These are phyloP conservation scores for Pilobolus umbonatus DNA, from an alignment of 192 early-diverging fungal species.

Conservation along the genomic window DNA sequence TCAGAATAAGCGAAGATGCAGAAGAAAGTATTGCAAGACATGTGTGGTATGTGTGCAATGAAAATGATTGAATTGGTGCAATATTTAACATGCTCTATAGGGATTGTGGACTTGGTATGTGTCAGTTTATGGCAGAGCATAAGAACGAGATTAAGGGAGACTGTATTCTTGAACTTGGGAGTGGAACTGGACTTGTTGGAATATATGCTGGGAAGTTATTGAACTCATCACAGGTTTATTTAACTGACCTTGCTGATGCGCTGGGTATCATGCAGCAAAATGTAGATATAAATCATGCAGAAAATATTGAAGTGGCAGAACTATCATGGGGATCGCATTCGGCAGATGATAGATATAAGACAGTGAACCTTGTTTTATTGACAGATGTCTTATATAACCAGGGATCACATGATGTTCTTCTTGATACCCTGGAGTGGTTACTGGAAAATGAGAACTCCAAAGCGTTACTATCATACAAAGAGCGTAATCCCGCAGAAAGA, in stretches of 20 bases:
- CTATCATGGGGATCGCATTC: conserved; percentile 18
- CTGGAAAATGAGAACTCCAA: not conserved
- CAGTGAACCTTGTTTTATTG: conserved; percentile 22
- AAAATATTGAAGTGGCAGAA: conserved; percentile 6
- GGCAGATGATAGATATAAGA: not conserved
- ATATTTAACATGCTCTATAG: conserved; percentile 5
- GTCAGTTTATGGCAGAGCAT: not conserved
- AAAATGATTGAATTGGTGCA: not conserved
- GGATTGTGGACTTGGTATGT: conserved; percentile 34
- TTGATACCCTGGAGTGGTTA: conserved; percentile 25
- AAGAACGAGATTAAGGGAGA: conserved; percentile 1
- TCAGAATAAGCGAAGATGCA: conserved; percentile 26
- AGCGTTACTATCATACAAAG: conserved; percentile 24
- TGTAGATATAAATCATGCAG: not conserved
- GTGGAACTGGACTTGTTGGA: conserved; percentile 30
- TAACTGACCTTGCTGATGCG: conserved; percentile 26
- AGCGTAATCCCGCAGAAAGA: conserved; percentile 30
- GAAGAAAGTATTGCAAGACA: conserved; percentile 30
- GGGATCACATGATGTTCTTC: conserved; percentile 24
- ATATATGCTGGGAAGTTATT: conserved; percentile 21
- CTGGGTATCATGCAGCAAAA: conserved; percentile 24
- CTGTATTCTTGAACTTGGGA: conserved; percentile 24
- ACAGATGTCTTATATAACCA: conserved; percentile 34
- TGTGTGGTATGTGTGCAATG: conserved; percentile 22
- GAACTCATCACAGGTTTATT: conserved; percentile 3